phyloP scores from a whole-genome alignment of 2,329 filamentous ascomycete species.

The Cladophialophora chaetospira region DNA sequence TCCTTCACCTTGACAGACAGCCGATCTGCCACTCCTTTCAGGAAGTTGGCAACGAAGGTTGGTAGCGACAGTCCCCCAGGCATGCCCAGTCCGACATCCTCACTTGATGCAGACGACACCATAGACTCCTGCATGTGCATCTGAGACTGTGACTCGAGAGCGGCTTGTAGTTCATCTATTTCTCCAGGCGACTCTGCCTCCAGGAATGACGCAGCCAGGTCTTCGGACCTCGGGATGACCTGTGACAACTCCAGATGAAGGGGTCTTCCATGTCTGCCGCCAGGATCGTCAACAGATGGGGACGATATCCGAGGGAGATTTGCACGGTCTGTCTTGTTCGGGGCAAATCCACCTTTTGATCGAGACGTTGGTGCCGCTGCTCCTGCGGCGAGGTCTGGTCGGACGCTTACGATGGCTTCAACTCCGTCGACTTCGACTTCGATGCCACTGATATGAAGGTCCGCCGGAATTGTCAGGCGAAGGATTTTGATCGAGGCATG shows the following conservation, averaged over 20 bases:
- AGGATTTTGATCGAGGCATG: conserved; percentile 72
- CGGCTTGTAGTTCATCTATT: conserved; percentile 59
- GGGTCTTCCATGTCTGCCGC: conserved; percentile 26
- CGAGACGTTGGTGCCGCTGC: conserved; percentile 30
- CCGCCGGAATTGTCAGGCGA: conserved; percentile 80
- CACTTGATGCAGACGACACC: conserved; percentile 50
- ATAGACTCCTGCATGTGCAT: conserved; percentile 52
- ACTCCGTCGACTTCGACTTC: conserved; percentile 79
- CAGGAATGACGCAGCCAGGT: conserved; percentile 63
- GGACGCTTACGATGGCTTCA: conserved; percentile 54
- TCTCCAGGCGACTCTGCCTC: conserved; percentile 59
- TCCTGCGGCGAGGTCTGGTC: conserved; percentile 11
- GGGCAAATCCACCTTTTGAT: conserved; percentile 51
- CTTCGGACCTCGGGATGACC: conserved; percentile 56
- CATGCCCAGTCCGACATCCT: conserved; percentile 55
- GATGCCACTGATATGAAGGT: conserved; percentile 84
- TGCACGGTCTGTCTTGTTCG: conserved; percentile 32
- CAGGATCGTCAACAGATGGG: conserved; percentile 34
- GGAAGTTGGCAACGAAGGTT: conserved; percentile 60
- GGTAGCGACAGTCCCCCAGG: conserved; percentile 59
- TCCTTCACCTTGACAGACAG: conserved; percentile 57
- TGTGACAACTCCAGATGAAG: conserved; percentile 23
- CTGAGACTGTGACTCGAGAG: conserved; percentile 55
- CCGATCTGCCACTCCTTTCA: conserved; percentile 61
- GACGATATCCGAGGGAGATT: conserved; percentile 31